A percentile compares a stretch with the other conserved stretches of the same genome.
These are phyloP conservation scores for Fusarium clavum DNA, from an alignment of 2,329 filamentous ascomycete species.

Conservation along the genomic window DNA sequence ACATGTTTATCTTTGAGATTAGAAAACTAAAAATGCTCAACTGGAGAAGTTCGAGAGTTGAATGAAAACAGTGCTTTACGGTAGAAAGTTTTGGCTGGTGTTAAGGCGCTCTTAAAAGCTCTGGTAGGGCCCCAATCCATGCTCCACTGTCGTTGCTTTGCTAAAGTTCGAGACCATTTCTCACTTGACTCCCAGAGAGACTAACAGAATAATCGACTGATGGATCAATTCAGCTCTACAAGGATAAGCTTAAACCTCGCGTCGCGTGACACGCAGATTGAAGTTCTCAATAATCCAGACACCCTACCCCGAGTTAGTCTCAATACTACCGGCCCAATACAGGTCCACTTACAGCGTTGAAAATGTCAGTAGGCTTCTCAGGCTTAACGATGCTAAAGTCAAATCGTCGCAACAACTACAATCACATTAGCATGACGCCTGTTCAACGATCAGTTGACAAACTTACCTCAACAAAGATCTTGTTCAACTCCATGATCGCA, in stretches of 20 bases:
- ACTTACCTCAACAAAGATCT: conserved; percentile 57
- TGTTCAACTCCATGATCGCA: conserved; percentile 53
- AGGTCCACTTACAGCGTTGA: conserved; percentile 15
- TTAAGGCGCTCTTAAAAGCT: too few relatives aligned
- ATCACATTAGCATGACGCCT: too few relatives aligned
- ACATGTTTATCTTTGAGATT: too few relatives aligned
- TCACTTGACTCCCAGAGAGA: not conserved
- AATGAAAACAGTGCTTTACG: too few relatives aligned
- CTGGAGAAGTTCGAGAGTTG: too few relatives aligned
- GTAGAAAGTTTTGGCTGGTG: too few relatives aligned
- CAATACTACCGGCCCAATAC: rapidly evolving
- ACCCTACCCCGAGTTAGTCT: not conserved
- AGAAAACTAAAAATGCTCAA: too few relatives aligned
- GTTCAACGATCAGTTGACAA: too few relatives aligned
- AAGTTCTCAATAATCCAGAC: conserved; percentile 32
- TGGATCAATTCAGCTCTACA: not conserved
- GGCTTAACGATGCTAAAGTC: conserved; percentile 24
- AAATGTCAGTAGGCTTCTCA: conserved; percentile 21
- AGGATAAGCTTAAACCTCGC: not conserved
- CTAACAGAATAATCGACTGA: not conserved
- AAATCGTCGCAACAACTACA: conserved; percentile 30
- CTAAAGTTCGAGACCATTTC: not conserved
- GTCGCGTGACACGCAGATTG: conserved; percentile 13
- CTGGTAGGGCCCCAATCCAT: too few relatives aligned
- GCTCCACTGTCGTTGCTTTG: too few relatives aligned